These are phyloP conservation scores for Aspergillus sparsus DNA, from an alignment of 495 filamentous ascomycete species.

Conservation along the genomic window DNA sequence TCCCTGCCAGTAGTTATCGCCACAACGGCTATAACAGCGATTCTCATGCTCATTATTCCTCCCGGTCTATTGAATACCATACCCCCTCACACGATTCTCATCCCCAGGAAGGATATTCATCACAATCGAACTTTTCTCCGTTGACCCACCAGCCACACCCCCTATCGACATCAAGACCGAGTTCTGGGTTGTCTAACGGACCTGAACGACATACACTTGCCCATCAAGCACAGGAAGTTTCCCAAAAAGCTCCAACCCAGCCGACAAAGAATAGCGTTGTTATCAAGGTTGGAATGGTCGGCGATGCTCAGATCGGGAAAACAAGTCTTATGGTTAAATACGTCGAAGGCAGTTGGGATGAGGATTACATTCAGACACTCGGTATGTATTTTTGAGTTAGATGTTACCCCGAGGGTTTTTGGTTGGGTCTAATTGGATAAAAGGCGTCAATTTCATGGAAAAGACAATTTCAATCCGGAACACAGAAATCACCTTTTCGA, in stretches of 20 bases:
- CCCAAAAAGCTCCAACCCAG: conserved; percentile 43
- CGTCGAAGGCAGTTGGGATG: conserved; percentile 98
- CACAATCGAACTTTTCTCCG: conserved; percentile 41
- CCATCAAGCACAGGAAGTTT: conserved; percentile 47
- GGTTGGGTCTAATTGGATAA: conserved; percentile 7
- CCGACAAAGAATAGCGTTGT: conserved; percentile 81
- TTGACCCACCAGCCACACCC: conserved; percentile 44
- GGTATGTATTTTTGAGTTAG: conserved; percentile 52
- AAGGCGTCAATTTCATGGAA: conserved; percentile 98
- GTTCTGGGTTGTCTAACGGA: conserved; percentile 52
- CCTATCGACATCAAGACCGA: conserved; percentile 50
- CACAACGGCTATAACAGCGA: conserved; percentile 49
- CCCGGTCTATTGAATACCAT: conserved; percentile 47
- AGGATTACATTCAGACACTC: conserved; percentile 98
- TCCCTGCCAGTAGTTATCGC: conserved; percentile 29
- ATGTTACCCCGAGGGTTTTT: background rate
- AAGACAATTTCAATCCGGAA: conserved; percentile 99
- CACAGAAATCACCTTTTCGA: conserved; percentile 99
- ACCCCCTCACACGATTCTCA: conserved; percentile 44
- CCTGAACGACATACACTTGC: conserved; percentile 44
- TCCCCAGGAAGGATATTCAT: conserved; percentile 43
- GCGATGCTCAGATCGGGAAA: conserved; percentile 98
- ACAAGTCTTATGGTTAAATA: conserved; percentile 99
- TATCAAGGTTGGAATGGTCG: conserved; percentile 99
- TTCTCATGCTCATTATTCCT: conserved; percentile 46